Evolutionary conservation across 1,284 basidiomycete genomes (phyloP).

Genomic region (Marasmius oreades): DNA sequence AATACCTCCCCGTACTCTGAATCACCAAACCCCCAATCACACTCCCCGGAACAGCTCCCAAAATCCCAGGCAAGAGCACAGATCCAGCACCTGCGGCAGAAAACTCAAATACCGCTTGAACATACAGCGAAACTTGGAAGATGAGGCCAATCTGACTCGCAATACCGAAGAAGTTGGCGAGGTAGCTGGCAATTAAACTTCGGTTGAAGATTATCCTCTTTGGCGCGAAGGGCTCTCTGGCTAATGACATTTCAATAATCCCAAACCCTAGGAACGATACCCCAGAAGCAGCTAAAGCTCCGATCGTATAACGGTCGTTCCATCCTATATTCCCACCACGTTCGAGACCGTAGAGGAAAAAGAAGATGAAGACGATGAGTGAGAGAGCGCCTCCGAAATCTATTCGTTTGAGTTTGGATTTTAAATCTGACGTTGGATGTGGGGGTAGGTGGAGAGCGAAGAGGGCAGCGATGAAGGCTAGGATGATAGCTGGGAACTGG

Average conservation of each 20-base stretch:
- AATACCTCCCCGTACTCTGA: constrained; percentile 56
- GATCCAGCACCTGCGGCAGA: constrained; percentile 46
- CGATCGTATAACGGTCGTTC: constrained; percentile 36
- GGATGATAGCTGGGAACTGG: constrained; percentile 51
- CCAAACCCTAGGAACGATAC: constrained; percentile 31
- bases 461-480: constrained; percentile 50
- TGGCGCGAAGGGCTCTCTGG: constrained; percentile 58
- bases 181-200: constrained; percentile 48
- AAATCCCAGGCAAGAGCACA: constrained; percentile 45
- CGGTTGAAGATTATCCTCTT: constrained; percentile 46
- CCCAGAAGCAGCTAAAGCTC: constrained; percentile 28
- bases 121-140: constrained; percentile 55
- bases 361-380: constrained; percentile 48
- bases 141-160: constrained; percentile 41
- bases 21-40: constrained; percentile 50
- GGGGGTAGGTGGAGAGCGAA: constrained; percentile 48
- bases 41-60: constrained; percentile 46
- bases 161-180: constrained; percentile 54
- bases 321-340: constrained; percentile 56
- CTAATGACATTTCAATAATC: constrained; percentile 41
- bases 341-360: constrained; percentile 56
- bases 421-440: constrained; percentile 33
- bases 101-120: constrained; percentile 50
- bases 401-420: constrained; percentile 48
- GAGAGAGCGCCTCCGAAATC: constrained; percentile 56